Evolutionary conservation across 108 stramenopile genomes (phyloP), one percentile per base, ranked within the genome.

Genomic region (Fragilaria radians): DNA sequence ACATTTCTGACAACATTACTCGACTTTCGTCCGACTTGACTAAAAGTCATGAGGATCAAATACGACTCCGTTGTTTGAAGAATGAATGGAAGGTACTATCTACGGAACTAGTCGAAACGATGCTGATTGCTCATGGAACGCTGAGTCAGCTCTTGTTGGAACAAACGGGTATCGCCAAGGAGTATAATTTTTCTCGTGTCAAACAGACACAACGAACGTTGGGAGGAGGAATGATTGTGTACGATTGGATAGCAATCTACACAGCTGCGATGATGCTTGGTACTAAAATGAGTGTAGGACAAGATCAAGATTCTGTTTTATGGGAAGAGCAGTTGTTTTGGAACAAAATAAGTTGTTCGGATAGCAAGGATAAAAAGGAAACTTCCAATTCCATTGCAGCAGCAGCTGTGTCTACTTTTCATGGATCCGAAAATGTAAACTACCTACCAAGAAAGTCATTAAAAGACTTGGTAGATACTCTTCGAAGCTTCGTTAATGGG

Each of bases 121-220:
- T 93, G 82, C 52, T 93, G 19, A 93, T 93, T 52, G 88, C 91
- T 0, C 91, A 93, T 62, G 91, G 91, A 0, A 88, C 81, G 36
- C 34, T 80, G 17, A 52, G 68, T 0, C 91, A 93, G 52, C 64
- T 93, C 9, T 48, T 86, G 1, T 30, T 80, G 48, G 91, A 93
- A 57, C 86, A 93, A 47, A 63, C 78, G 3, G 88, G 88, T 5
- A 58, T 61, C 28, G 49, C 70, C 9, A 89, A 89, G 52, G 65
- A 73, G 27, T 85, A 81, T 71, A 93, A 85, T 45, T 93, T 81
- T 62, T 83, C 80, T 25, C 75, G 91, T 19, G 80, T 93, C 1
- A 84, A 87, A 57, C 67, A 81, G 28, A 83, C 84, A 0, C 72
- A 84, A 42, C 78, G 82, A 30, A 84, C 88, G 4, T 68, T 89